These are phyloP conservation scores for Nicotiana otophora DNA, from an alignment of 257 asterid species.

Conservation along the genomic window DNA sequence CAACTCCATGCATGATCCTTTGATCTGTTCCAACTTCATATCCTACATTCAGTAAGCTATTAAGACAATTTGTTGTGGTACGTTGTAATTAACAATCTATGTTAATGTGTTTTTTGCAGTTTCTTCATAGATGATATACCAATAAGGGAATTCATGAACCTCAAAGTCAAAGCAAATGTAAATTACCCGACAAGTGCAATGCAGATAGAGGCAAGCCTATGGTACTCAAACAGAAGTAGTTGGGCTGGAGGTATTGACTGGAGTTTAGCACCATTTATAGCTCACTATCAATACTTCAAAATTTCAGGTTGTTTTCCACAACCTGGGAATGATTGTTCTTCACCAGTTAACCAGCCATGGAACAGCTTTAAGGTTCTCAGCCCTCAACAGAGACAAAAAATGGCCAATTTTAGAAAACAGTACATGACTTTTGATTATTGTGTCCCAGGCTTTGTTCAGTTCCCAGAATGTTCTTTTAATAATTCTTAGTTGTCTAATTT, in stretches of 20 bases:
- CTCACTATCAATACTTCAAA: slow-evolving; percentile 26
- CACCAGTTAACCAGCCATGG: slow-evolving; percentile 20
- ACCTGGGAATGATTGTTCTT: not conserved
- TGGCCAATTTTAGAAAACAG: not conserved
- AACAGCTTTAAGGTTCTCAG: slow-evolving; percentile 22
- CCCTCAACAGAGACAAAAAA: slow-evolving; percentile 4
- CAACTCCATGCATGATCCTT: no score
- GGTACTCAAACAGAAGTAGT: slow-evolving; percentile 18
- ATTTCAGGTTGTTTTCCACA: slow-evolving; percentile 22
- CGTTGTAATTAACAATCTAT: no score
- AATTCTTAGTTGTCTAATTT: no score
- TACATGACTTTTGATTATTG: slow-evolving; percentile 44
- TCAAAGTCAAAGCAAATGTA: slow-evolving; percentile 10
- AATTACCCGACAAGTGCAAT: slow-evolving; percentile 26
- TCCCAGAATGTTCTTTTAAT: slow-evolving; percentile 30
- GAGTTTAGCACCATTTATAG: slow-evolving; percentile 38
- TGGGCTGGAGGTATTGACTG: slow-evolving; percentile 52
- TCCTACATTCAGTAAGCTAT: no score
- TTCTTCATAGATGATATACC: slow-evolving; percentile 38
- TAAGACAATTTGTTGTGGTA: no score
- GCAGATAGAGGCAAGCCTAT: slow-evolving; percentile 51
- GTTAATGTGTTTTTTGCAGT: slow-evolving; percentile 9
- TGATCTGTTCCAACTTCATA: no score
- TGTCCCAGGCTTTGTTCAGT: not conserved
- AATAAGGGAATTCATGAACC: slow-evolving; percentile 46